phyloP scores from a whole-genome alignment of 1,284 basidiomycete genomes.

The Exsudoporus floridanus region DNA sequence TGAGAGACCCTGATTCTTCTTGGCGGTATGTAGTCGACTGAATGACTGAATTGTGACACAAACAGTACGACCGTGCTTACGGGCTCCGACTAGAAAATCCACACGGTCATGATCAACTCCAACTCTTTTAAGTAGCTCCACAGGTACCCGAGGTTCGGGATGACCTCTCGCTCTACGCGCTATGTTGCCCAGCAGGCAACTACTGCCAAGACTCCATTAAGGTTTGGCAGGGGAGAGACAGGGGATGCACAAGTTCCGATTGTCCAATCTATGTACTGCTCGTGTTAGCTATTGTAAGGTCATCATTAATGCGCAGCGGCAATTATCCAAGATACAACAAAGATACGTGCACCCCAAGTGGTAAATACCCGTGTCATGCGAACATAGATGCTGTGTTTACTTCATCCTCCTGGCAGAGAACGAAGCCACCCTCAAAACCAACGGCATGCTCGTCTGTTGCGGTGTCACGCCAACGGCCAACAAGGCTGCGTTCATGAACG shows the following conservation, averaged over 20 bases:
- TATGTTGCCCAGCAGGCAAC: conserved; percentile 5
- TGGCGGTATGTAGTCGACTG: conserved; percentile 4
- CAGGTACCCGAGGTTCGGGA: conserved; percentile 11
- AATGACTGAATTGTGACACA: neutral
- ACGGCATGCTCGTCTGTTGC: conserved; percentile 36
- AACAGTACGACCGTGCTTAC: neutral
- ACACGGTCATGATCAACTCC: conserved; percentile 20
- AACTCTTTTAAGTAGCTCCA: conserved; percentile 1
- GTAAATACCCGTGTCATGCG: conserved; percentile 16
- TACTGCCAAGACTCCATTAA: neutral
- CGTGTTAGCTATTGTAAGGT: conserved; percentile 15
- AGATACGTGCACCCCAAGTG: conserved; percentile 9
- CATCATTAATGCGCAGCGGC: conserved; percentile 19
- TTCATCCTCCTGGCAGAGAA: conserved; percentile 37
- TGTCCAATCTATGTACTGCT: neutral
- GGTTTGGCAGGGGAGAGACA: neutral
- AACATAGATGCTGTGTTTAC: conserved; percentile 14
- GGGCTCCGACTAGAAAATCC: neutral
- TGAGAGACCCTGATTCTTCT: conserved; percentile 6
- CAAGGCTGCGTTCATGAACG: conserved; percentile 46
- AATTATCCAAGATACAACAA: conserved; percentile 14
- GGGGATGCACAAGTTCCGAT: neutral
- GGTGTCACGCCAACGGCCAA: conserved; percentile 53
- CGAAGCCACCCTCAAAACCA: conserved; percentile 49
- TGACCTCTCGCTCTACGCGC: conserved; percentile 16